Evolutionary conservation across 1,284 basidiomycete species (phyloP), one percentile per base, ranked within the genome.

Genomic region (Rhodotorula sp.): DNA sequence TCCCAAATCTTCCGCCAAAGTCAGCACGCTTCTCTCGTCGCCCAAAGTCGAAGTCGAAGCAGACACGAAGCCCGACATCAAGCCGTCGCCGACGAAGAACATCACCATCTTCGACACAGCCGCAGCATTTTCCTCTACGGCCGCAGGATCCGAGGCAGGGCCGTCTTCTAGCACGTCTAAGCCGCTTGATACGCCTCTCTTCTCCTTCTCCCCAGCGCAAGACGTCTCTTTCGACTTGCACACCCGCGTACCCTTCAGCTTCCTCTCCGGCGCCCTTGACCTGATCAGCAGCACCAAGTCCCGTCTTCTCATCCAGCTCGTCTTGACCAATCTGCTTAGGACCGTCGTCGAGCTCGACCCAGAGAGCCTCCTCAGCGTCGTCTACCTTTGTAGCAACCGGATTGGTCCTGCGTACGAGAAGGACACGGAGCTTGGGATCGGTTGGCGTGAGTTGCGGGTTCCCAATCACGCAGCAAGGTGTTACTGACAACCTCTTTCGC

Each of bases 321-420:
- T 87, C 22, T 81, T 96, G 64, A 92, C 91, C 31, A 96, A 96
- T 72, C 81, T 86, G 15, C 81, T 96, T 18, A 87, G 90, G 28
- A 85, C 86, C 20, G 84, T 95, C 58, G 83, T 88, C 65, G 80
- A 82, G 47, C 86, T 88, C 70, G 87, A 93, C 75, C 86, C 89
- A 0, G 70, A 82, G 16, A 89, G 90, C 55, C 84, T 96, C 55
- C 81, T 90, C 53, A 85, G 90, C 20, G 84, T 90, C n/a, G 83
- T 95, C n/a, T 96, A 95, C 80, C 86, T 96, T 34, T 83, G 94
- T 51, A 92, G 91, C 34, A 96, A 94, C 80, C 87, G 90, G 47
- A 85, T 96, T 47, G 86, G 87, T 1, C 92, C 93, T 24, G 74
- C 80, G 0, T 81, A 81, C 69, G 80, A 80, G 31, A 30, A 50